phyloP scores from a whole-genome alignment of 164 flowering plant genomes.

The Piper longum region DNA sequence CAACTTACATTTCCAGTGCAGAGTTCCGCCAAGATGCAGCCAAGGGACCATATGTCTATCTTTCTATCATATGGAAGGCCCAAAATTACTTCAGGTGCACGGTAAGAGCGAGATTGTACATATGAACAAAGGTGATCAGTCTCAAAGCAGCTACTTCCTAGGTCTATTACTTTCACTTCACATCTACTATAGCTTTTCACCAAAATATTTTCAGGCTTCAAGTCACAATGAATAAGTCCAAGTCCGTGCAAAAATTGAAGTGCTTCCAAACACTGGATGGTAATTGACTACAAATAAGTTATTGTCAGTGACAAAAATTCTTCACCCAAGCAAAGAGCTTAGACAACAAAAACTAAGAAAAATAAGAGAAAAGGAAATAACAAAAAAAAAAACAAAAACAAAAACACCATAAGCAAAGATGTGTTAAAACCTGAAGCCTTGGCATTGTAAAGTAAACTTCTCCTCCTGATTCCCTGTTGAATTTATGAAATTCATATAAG shows the following conservation, averaged over 20 bases:
- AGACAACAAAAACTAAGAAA: constrained; percentile 3
- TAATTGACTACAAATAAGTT: constrained; percentile 65
- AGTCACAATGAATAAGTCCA: constrained; percentile 96
- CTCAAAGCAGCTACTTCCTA: constrained; percentile 97
- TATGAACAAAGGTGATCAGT: constrained; percentile 98
- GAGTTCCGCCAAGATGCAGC: constrained; percentile 97
- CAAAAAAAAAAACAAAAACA: background rate
- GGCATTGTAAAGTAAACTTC: constrained; percentile 99
- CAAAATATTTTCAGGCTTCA: constrained; percentile 97
- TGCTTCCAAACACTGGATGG: constrained; percentile 95
- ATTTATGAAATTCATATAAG: constrained; percentile 91
- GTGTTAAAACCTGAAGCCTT: constrained; percentile 67
- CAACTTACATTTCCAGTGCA: constrained; percentile 97
- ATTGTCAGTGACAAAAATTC: constrained; percentile 2
- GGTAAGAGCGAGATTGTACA: constrained; percentile 96
- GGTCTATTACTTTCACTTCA: constrained; percentile 97
- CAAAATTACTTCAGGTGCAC: constrained; percentile 95
- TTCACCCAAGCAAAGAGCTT: no score
- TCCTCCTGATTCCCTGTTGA: constrained; percentile 97
- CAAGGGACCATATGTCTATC: constrained; percentile 98
- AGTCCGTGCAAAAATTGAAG: constrained; percentile 89
- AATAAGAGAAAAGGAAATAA: constrained; percentile 5
- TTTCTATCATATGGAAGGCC: constrained; percentile 94
- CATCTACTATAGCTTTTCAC: constrained; percentile 99
- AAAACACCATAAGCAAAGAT: constrained; percentile 7